phyloP scores from a whole-genome alignment of 108 stramenopile species.

The Cyclotella sp. region DNA sequence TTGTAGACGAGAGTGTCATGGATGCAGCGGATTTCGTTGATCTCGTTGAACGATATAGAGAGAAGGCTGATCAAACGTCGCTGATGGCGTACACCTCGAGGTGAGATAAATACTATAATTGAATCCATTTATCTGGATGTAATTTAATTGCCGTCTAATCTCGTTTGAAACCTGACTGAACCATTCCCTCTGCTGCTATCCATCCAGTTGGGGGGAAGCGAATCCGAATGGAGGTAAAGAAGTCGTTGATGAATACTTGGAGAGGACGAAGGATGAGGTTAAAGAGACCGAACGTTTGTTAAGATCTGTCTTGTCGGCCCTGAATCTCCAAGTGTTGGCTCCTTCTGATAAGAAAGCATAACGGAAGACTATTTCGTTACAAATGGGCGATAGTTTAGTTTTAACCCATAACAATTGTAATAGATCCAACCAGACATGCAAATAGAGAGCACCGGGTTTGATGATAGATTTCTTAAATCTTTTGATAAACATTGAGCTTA shows the following conservation, averaged over 20 bases:
- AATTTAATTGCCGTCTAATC: neutral
- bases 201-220: slow-evolving; percentile 65
- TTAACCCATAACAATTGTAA: too few species aligned
- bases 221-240: slow-evolving; percentile 86
- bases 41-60: slow-evolving; percentile 74
- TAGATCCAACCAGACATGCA: too few species aligned
- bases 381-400: too few species aligned
- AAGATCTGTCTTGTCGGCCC: slow-evolving; percentile 57
- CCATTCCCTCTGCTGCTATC: neutral
- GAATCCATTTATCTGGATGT: neutral
- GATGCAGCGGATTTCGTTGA: slow-evolving; percentile 70
- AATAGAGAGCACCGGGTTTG: too few species aligned
- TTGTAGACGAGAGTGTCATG: slow-evolving; percentile 65
- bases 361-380: neutral
- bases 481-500: too few species aligned
- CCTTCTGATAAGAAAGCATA: slow-evolving; percentile 53
- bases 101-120: neutral
- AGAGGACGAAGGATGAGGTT: slow-evolving; percentile 70
- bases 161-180: neutral
- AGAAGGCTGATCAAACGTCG: slow-evolving; percentile 74
- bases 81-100: slow-evolving; percentile 60
- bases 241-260: slow-evolving; percentile 79
- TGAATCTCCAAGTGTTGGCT: slow-evolving; percentile 67
- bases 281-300: slow-evolving; percentile 65
- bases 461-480: too few species aligned